Evolutionary conservation across 2,329 filamentous ascomycete species (phyloP), one percentile per base, ranked within the genome.

Genomic region (Trichoderma simmonsii): DNA sequence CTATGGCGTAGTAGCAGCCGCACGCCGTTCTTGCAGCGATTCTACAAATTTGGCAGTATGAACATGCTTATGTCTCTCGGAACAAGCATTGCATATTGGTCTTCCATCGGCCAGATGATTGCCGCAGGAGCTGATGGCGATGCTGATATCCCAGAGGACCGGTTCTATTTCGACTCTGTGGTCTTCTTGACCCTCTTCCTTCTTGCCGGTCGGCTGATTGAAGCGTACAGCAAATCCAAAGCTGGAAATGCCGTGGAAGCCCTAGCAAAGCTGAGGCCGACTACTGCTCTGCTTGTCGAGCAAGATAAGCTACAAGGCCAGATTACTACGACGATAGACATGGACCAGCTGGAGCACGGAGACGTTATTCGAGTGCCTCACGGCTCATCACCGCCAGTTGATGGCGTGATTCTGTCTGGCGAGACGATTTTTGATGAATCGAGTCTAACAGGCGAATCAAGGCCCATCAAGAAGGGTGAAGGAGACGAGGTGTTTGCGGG

Each of bases 41-140:
- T 98, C 78, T 94, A 94, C 80, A 90, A 92, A n/a, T 98, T 98
- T 77, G 95, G 95, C 9, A 97, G 94, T 83, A 98, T 98, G 95
- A 97, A 97, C 79, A 92, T 97, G 84, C 87, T 98, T 73, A 95
- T 98, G 82, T 96, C 92, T 8, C 86, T 97, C 2, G 95, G 94
- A 6, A 97, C 95, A 0, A 92, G 90, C 2, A 93, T 98, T 73
- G 95, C 95, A 1, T 97, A 97, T 79, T 84, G 97, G 73, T 91
- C 93, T 0, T 97, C 94, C 0, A 83, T 97, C 28, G 91, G 90
- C 18, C 90, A 97, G 74, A 86, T 98, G 79, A 91, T 93, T 66
- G 88, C 90, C 7, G 82, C 81, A 0, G 88, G 90, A 4, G 87
- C 85, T 5, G 85, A 84, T 3, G 77, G 81, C 21, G 77, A 83